A percentile compares a stretch with the other conserved stretches of the same genome.
Conservation (phyloP, 2,329 filamentous ascomycete genomes). For the Fusarium mexicanum region DNA sequence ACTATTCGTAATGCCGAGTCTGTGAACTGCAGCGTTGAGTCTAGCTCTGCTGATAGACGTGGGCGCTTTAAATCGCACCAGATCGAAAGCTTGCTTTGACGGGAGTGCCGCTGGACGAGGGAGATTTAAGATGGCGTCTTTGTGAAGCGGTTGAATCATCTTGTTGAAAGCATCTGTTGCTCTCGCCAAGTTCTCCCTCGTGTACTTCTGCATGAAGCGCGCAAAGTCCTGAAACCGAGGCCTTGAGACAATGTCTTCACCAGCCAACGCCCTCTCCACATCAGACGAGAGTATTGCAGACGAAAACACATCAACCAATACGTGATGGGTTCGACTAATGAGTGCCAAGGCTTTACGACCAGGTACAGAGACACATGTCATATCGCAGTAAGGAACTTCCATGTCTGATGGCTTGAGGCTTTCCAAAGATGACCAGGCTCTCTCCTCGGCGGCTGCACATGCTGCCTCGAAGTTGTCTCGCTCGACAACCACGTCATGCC, state of each 20-base stretch:
- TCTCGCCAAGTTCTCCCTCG: not conserved
- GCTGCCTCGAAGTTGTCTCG: not conserved
- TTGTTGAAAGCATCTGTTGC: not conserved
- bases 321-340: not conserved
- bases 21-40: not conserved
- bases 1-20: not conserved
- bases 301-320: not conserved
- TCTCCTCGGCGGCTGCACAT: not conserved
- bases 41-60: not conserved
- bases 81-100: not conserved
- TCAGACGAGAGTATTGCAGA: not conserved
- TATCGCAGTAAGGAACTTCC: not conserved
- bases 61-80: not conserved
- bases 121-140: fast-evolving
- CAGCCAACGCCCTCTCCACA: not conserved
- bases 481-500: not conserved
- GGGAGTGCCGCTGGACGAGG: not conserved
- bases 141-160: not conserved
- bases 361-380: not conserved
- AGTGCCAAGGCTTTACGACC: not conserved
- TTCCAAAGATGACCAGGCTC: not conserved
- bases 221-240: not conserved
- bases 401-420: not conserved
- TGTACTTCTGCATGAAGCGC: not conserved
- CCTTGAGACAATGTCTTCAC: not conserved